A percentile compares a stretch with the other conserved stretches of the same genome.
Evolutionary conservation across 805 yeast genomes (phyloP).

Genomic region (Debaryomyces hansenii): DNA sequence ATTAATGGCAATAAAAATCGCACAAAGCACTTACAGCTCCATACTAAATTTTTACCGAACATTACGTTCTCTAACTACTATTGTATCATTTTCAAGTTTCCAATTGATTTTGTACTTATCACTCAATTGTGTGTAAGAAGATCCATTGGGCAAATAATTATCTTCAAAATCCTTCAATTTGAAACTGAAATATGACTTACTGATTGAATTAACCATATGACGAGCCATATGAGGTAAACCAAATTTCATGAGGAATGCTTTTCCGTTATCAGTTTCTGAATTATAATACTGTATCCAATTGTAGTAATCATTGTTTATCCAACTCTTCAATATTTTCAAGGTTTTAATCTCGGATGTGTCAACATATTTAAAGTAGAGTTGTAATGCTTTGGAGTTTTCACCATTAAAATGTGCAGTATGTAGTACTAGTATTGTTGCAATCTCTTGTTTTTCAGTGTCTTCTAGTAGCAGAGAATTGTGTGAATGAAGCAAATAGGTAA

Average conservation of each 20-base stretch:
- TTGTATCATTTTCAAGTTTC: slow-evolving; percentile 26
- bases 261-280: slow-evolving; percentile 29
- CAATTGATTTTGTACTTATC: slow-evolving; percentile 25
- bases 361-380: slow-evolving; percentile 27
- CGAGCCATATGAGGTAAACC: slow-evolving; percentile 35
- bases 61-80: slow-evolving; percentile 24
- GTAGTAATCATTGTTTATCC: slow-evolving; percentile 30
- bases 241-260: slow-evolving; percentile 40
- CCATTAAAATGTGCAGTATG: slow-evolving; percentile 46
- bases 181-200: slow-evolving; percentile 40
- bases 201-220: slow-evolving; percentile 29
- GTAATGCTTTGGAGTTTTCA: slow-evolving; percentile 31
- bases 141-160: slow-evolving; percentile 25
- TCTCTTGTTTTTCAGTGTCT: slow-evolving; percentile 34
- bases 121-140: slow-evolving; percentile 17
- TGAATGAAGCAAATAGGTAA: slow-evolving; percentile 39
- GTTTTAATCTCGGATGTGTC: slow-evolving; percentile 12
- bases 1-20: background rate
- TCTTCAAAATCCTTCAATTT: slow-evolving; percentile 22
- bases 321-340: slow-evolving; percentile 20
- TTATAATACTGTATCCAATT: slow-evolving; percentile 31
- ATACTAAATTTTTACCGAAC: background rate
- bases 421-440: slow-evolving; percentile 42
- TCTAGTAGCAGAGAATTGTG: slow-evolving; percentile 21
- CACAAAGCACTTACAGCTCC: background rate